Evolutionary conservation across 2,329 filamentous ascomycete genomes (phyloP).

Genomic region (Aspergillus hiratsukae): DNA sequence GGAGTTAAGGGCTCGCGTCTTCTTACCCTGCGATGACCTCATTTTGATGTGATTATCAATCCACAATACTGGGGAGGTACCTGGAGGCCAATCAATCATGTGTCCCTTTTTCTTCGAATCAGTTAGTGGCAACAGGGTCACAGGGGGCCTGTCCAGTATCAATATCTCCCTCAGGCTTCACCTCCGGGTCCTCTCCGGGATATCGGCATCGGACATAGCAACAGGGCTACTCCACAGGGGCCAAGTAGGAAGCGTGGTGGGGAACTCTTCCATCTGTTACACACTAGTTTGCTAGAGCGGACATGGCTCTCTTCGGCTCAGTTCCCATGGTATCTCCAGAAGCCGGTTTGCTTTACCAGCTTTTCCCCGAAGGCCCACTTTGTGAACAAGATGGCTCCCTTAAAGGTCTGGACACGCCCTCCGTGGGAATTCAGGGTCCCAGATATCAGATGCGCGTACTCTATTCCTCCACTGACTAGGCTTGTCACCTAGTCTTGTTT

Average conservation of each 20-base stretch:
- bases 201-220: neutral
- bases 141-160: neutral
- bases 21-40: neutral
- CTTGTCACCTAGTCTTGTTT: neutral
- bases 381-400: neutral
- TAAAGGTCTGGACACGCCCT: neutral
- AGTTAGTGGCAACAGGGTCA: neutral
- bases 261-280: neutral
- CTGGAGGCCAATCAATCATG: neutral
- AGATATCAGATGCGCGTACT: neutral
- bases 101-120: neutral
- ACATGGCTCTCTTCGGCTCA: neutral
- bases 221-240: neutral
- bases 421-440: neutral
- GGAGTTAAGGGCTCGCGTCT: neutral
- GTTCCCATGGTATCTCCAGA: neutral
- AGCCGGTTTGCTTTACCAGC: neutral
- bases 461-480: neutral
- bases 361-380: neutral
- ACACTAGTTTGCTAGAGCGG: neutral
- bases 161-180: neutral
- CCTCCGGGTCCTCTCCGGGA: neutral
- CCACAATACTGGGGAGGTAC: neutral
- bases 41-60: neutral
- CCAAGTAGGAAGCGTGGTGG: neutral